Conservation (phyloP, 257 asterid species). For the Rehmannia glutinosa region DNA sequence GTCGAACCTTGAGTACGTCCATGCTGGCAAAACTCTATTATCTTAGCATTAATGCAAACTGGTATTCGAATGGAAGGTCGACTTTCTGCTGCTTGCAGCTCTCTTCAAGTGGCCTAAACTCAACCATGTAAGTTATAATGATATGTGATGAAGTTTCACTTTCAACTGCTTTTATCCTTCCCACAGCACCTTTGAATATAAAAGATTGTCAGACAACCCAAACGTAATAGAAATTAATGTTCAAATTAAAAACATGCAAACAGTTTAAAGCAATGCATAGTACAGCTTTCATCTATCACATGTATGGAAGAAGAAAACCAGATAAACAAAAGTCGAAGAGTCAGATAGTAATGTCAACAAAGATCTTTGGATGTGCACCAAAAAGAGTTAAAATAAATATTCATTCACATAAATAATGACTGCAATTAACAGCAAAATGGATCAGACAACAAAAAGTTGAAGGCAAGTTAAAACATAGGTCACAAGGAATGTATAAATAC, state of each 20-base stretch:
- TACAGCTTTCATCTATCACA: neutral
- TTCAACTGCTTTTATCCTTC: conserved; percentile 44
- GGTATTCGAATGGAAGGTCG: neutral
- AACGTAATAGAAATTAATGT: neutral
- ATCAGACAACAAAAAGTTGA: too few relatives aligned
- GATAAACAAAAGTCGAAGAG: too few relatives aligned
- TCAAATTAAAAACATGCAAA: neutral
- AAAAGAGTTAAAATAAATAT: neutral
- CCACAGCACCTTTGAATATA: conserved; percentile 66
- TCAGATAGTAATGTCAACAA: neutral
- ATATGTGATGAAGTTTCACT: neutral
- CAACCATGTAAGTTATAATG: neutral
- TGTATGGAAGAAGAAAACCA: too few relatives aligned
- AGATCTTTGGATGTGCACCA: neutral
- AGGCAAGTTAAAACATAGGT: too few relatives aligned
- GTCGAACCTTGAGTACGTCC: neutral
- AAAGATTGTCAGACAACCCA: neutral
- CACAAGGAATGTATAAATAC: too few relatives aligned
- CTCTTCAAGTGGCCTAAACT: neutral
- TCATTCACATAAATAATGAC: neutral
- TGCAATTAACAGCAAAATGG: neutral
- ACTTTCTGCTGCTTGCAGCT: neutral
- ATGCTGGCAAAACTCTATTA: neutral
- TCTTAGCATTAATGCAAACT: neutral
- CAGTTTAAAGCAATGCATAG: neutral